Evolutionary conservation across 805 yeast genomes (phyloP), one percentile per base, ranked within the genome.

Genomic region (Teunomyces panamensis): DNA sequence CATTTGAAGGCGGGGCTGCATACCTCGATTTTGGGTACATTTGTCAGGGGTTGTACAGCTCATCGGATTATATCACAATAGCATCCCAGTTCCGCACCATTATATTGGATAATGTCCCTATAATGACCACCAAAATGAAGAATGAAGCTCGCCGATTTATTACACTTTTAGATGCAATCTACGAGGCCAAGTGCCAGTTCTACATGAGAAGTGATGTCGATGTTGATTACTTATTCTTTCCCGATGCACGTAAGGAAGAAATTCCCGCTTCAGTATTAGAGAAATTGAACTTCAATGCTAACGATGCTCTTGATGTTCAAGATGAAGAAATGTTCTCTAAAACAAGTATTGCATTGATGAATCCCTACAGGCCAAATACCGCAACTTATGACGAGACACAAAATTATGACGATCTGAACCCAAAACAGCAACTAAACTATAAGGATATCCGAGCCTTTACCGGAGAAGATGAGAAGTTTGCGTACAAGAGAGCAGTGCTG

Each of bases 381-480:
- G 71, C 87, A 3, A 74, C 85, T 3, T 85, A 85, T 56, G 47
- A 49, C 35, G 37, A 34, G 16, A n/a, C 41, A 44, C 30, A 32
- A 17, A 26, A 9, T 28, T 37, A 37, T 29, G 41, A 37, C 13
- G 41, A 37, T 37, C 30, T 26, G 30, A 37, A 37, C 5, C 37
- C 44, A 33, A 42, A 20, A 4, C 45, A 42, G 9, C 43, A 30
- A 24, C 64, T 65, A 9, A 70, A 80, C 55, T 81, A 73, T 54
- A 69, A 76, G 10, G 73, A 81, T 44, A 60, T 75, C 14, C 68
- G 71, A 9, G 80, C 82, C 8, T 85, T 85, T 56, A 85, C 89
- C 0, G 91, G 91, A 20, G 89, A 85, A 56, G 91, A 85, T 63
- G 91, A 85, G 58, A 76, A 75, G 65, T 85, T 85, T 64, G 89